phyloP scores from a whole-genome alignment of 371 early-diverging fungal genomes.

The Mucor indicus region DNA sequence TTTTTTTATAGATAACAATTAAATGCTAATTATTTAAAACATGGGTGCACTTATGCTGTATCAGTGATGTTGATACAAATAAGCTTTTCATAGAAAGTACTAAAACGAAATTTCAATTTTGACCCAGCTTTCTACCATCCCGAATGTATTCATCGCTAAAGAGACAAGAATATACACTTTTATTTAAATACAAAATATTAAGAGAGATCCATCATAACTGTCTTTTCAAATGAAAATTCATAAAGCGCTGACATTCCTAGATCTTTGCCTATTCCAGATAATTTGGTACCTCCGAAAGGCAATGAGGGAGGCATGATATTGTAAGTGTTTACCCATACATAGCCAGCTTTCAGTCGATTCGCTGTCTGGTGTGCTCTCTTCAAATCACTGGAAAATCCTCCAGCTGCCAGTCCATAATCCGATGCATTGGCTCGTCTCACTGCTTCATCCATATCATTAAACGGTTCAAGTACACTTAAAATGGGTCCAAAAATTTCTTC shows the following conservation, averaged over 20 bases:
- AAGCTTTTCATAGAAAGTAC: too few species aligned
- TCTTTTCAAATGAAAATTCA: conserved; percentile 64
- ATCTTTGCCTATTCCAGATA: conserved; percentile 80
- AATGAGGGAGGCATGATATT: conserved; percentile 58
- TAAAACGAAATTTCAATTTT: too few species aligned
- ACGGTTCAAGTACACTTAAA: conserved; percentile 68
- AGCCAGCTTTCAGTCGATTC: conserved; percentile 28
- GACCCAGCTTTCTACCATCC: too few species aligned
- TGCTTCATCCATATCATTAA: conserved; percentile 68
- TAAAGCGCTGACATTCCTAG: conserved; percentile 64
- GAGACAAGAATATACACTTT: too few species aligned
- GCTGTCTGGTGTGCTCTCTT: conserved; percentile 63
- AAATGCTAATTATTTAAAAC: too few species aligned
- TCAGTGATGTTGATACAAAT: too few species aligned
- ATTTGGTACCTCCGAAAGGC: conserved; percentile 86
- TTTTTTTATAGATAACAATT: too few species aligned
- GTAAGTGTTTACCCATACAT: conserved; percentile 52
- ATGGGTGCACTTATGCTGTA: too few species aligned
- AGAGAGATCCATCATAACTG: conserved; percentile 17
- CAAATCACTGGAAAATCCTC: conserved; percentile 74
- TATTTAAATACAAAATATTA: too few species aligned
- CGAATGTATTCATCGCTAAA: too few species aligned
- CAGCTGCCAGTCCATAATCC: conserved; percentile 75
- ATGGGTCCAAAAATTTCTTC: conserved; percentile 90
- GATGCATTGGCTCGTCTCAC: conserved; percentile 67